These are phyloP conservation scores for Chrysoporthe cubensis DNA, from an alignment of 2,329 filamentous ascomycete species.

Conservation along the genomic window DNA sequence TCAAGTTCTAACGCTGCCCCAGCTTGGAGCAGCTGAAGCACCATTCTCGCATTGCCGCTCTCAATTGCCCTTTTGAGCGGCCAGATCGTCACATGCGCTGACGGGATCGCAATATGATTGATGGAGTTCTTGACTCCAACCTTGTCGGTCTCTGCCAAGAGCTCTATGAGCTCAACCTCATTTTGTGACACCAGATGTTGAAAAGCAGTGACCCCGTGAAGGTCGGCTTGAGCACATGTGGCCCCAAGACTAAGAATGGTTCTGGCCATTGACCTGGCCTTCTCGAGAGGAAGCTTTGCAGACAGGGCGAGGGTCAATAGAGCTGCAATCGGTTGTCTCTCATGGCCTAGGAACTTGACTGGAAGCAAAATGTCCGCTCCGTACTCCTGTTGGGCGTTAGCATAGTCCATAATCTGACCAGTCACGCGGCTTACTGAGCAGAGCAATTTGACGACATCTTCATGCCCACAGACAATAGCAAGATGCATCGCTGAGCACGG, in stretches of 20 bases:
- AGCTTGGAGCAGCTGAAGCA: constrained; percentile 63
- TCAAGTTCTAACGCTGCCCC: constrained; percentile 65
- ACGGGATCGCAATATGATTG: constrained; percentile 61
- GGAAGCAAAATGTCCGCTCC: constrained; percentile 78
- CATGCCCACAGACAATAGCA: constrained; percentile 75
- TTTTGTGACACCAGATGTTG: constrained; percentile 63
- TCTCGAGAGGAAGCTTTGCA: constrained; percentile 63
- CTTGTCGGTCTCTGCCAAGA: constrained; percentile 59
- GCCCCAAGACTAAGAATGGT: constrained; percentile 72
- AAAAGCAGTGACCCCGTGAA: constrained; percentile 66
- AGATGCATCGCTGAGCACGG: constrained; percentile 76
- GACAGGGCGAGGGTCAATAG: constrained; percentile 74
- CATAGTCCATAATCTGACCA: not conserved
- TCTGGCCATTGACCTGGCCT: constrained; percentile 67
- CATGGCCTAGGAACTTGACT: constrained; percentile 63
- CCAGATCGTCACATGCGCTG: constrained; percentile 19
- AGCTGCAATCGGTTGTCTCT: constrained; percentile 54
- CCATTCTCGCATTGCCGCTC: constrained; percentile 55
- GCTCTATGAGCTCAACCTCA: constrained; percentile 52
- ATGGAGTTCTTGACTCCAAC: constrained; percentile 65
- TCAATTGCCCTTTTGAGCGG: constrained; percentile 61
- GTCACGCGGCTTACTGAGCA: constrained; percentile 48
- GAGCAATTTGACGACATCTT: constrained; percentile 69
- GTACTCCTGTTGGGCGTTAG: constrained; percentile 53
- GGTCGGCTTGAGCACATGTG: constrained; percentile 73